Conservation (phyloP, 2,329 filamentous ascomycete genomes). For the Ambrosiella xylebori region DNA sequence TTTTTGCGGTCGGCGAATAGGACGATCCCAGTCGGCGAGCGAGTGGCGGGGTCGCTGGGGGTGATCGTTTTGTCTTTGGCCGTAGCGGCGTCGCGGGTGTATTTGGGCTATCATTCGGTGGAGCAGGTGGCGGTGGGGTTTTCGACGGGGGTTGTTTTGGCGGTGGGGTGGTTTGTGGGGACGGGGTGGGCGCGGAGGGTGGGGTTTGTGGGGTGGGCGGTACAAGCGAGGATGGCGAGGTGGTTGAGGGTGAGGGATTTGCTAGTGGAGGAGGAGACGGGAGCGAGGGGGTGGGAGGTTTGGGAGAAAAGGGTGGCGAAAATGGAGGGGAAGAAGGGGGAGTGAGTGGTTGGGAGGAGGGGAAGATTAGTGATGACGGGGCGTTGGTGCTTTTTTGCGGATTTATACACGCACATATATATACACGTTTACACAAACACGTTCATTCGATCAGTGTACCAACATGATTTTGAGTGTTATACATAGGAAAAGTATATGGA, state of each 20-base stretch:
- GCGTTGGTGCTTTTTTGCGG: background rate
- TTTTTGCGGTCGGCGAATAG: constrained; percentile 20
- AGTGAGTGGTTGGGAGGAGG: background rate
- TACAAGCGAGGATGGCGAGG: constrained; percentile 48
- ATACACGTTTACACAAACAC: no score
- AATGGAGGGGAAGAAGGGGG: background rate
- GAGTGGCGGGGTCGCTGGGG: constrained; percentile 35
- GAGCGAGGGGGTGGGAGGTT: constrained; percentile 83
- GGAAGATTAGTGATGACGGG: background rate
- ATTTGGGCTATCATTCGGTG: constrained; percentile 81
- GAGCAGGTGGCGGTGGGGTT: constrained; percentile 74
- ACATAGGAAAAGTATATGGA: no score
- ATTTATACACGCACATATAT: no score
- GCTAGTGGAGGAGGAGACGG: constrained; percentile 71
- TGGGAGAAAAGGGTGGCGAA: constrained; percentile 47
- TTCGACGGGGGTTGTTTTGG: constrained; percentile 51
- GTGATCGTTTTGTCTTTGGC: constrained; percentile 43
- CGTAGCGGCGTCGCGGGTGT: constrained; percentile 71
- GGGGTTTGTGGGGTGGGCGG: constrained; percentile 54
- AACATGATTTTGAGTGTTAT: no score
- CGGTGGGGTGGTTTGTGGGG: constrained; percentile 59
- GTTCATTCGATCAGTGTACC: no score
- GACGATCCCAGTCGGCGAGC: constrained; percentile 39
- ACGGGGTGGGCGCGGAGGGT: constrained; percentile 48
- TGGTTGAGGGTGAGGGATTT: constrained; percentile 65